Conservation (phyloP, 2,329 filamentous ascomycete genomes). For the Fusarium aywerte region DNA sequence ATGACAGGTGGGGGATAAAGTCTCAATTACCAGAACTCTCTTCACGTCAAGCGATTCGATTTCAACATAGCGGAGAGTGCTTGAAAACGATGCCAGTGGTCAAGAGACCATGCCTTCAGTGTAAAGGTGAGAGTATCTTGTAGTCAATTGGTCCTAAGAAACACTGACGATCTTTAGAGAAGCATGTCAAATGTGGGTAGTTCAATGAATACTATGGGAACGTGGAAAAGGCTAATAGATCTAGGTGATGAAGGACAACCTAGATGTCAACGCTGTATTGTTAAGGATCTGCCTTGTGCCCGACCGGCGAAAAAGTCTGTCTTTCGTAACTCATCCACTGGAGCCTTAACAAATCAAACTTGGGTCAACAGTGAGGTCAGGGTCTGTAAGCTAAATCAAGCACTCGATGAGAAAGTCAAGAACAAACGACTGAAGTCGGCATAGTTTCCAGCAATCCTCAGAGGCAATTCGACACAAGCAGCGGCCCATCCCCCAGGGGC, state of each 20-base stretch:
- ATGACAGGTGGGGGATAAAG: slow-evolving; percentile 21
- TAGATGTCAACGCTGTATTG: slow-evolving; percentile 50
- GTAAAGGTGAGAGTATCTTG: slow-evolving; percentile 47
- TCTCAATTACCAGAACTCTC: slow-evolving; percentile 10
- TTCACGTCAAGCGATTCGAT: background rate
- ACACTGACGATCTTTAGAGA: slow-evolving; percentile 38
- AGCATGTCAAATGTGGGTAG: slow-evolving; percentile 51
- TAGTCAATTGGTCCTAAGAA: background rate
- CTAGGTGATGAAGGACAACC: slow-evolving; percentile 54
- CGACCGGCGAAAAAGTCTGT: slow-evolving; percentile 51
- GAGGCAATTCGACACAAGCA: background rate
- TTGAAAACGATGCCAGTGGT: slow-evolving; percentile 47
- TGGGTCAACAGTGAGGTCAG: slow-evolving; percentile 52
- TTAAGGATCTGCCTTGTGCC: slow-evolving; percentile 50
- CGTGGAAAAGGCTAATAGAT: background rate
- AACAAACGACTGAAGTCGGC: fast-evolving
- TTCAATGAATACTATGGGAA: background rate
- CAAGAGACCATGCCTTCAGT: slow-evolving; percentile 51
- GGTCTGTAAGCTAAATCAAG: slow-evolving; percentile 46
- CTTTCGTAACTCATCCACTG: slow-evolving; percentile 51
- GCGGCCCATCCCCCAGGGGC: background rate
- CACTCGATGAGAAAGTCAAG: fast-evolving
- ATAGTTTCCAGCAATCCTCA: slow-evolving; percentile 25
- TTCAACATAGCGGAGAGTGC: too few species aligned
- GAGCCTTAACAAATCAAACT: slow-evolving; percentile 50